phyloP scores from a whole-genome alignment of 2,329 filamentous ascomycete genomes.

The Aspergillus nomiae region DNA sequence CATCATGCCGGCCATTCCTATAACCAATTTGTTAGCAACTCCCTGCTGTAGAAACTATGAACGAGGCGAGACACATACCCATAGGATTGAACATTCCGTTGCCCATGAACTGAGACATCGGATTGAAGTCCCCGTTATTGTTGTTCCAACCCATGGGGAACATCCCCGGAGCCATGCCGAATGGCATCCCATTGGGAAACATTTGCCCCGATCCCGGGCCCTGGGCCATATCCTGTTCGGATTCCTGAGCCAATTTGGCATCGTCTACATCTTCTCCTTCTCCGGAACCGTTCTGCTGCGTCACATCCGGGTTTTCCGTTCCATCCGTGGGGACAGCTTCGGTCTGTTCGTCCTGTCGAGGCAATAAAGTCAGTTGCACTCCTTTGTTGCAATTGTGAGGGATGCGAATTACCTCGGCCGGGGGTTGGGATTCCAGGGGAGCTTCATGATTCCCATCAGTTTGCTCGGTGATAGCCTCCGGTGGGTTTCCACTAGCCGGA shows the following conservation, averaged over 20 bases:
- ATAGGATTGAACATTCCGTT: constrained; percentile 68
- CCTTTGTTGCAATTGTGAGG: not conserved
- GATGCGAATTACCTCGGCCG: constrained; percentile 19
- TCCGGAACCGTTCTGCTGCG: constrained; percentile 11
- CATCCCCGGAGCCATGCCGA: constrained; percentile 49
- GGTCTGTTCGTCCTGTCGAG: constrained; percentile 17
- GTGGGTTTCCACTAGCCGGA: constrained; percentile 6
- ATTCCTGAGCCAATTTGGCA: constrained; percentile 9
- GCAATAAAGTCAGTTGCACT: not conserved
- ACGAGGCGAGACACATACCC: constrained; percentile 63
- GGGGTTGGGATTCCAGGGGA: constrained; percentile 8
- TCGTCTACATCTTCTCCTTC: constrained; percentile 20
- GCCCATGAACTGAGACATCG: constrained; percentile 68
- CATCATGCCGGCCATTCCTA: constrained; percentile 85
- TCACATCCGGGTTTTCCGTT: constrained; percentile 11
- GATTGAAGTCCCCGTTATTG: constrained; percentile 66
- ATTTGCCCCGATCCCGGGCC: constrained; percentile 13
- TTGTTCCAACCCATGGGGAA: constrained; percentile 63
- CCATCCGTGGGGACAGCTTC: constrained; percentile 13
- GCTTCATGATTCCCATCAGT: constrained; percentile 9
- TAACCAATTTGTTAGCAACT: constrained; percentile 19
- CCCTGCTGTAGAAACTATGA: not conserved
- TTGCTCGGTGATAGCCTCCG: constrained; percentile 11
- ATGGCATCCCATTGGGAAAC: constrained; percentile 36
- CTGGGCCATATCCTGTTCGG: constrained; percentile 19